A percentile compares a stretch with the other conserved stretches of the same genome.
phyloP scores from a whole-genome alignment of 768 basidiomycete genomes.

The Tricholoma hemisulphureum region DNA sequence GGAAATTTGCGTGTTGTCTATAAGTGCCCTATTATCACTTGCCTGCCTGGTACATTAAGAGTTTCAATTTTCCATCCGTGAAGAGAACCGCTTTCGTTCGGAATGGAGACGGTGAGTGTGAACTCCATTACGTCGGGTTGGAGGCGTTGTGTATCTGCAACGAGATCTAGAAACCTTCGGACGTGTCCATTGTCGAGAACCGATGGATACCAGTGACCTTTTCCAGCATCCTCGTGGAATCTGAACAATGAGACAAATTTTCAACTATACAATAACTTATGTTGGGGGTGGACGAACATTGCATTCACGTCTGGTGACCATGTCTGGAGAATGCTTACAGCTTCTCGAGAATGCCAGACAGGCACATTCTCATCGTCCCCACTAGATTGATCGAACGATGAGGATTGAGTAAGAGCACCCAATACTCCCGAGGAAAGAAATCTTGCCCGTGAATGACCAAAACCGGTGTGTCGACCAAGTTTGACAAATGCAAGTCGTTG shows the following conservation, averaged over 20 bases:
- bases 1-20: neutral
- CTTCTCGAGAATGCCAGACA: slow-evolving; percentile 76
- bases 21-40: slow-evolving; percentile 16
- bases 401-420: neutral
- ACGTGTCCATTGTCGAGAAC: slow-evolving; percentile 58
- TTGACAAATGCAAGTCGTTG: slow-evolving; percentile 83
- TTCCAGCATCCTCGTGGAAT: slow-evolving; percentile 58
- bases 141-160: slow-evolving; percentile 10
- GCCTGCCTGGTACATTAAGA: slow-evolving; percentile 69
- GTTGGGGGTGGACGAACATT: slow-evolving; percentile 37
- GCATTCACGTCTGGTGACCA: slow-evolving; percentile 55
- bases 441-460: slow-evolving; percentile 80
- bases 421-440: neutral
- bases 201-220: slow-evolving; percentile 70
- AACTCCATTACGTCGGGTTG: slow-evolving; percentile 37
- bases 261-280: too few relatives aligned
- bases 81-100: slow-evolving; percentile 66
- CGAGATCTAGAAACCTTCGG: slow-evolving; percentile 50
- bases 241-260: slow-evolving; percentile 27
- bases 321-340: slow-evolving; percentile 54
- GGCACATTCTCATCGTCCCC: slow-evolving; percentile 86
- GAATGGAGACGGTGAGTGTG: slow-evolving; percentile 71
- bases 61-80: slow-evolving; percentile 67
- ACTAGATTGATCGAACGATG: slow-evolving; percentile 32
- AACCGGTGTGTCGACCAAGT: slow-evolving; percentile 66